Percentiles rank a stretch among this genome's conserved stretches.
Conservation (phyloP, 352 stramenopile species). For the Globisporangium paroecandrum region DNA sequence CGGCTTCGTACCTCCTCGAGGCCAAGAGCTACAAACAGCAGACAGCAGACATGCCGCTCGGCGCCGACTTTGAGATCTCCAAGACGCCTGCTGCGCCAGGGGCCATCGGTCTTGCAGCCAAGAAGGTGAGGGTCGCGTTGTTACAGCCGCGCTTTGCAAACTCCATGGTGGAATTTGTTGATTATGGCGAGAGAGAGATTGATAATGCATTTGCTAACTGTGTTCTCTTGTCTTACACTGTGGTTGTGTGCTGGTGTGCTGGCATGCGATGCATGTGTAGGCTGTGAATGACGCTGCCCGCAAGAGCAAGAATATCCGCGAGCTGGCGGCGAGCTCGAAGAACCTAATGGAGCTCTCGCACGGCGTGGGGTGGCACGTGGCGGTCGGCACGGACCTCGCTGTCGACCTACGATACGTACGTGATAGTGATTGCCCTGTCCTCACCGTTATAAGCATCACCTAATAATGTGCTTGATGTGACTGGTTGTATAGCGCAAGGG, state of each 20-base stretch:
- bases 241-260: neutral
- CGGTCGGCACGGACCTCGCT: constrained; percentile 63
- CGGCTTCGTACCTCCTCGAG: neutral
- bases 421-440: neutral
- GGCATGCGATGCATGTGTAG: constrained; percentile 13
- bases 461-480: too few species aligned
- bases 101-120: constrained; percentile 35
- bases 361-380: constrained; percentile 64
- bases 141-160: neutral
- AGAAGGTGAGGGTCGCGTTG: constrained; percentile 26
- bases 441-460: too few species aligned
- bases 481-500: constrained; percentile 45
- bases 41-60: constrained; percentile 38
- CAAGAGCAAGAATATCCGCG: constrained; percentile 55
- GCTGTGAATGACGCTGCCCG: constrained; percentile 49
- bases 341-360: constrained; percentile 38
- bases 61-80: constrained; percentile 61
- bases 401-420: constrained; percentile 79
- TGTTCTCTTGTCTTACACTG: too few species aligned
- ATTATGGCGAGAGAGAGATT: too few species aligned
- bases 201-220: too few species aligned
- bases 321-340: constrained; percentile 47
- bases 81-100: constrained; percentile 42
- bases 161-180: too few species aligned
- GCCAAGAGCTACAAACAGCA: neutral